Evolutionary conservation across 2,329 filamentous ascomycete species (phyloP).

Genomic region (Penicillium sp.): DNA sequence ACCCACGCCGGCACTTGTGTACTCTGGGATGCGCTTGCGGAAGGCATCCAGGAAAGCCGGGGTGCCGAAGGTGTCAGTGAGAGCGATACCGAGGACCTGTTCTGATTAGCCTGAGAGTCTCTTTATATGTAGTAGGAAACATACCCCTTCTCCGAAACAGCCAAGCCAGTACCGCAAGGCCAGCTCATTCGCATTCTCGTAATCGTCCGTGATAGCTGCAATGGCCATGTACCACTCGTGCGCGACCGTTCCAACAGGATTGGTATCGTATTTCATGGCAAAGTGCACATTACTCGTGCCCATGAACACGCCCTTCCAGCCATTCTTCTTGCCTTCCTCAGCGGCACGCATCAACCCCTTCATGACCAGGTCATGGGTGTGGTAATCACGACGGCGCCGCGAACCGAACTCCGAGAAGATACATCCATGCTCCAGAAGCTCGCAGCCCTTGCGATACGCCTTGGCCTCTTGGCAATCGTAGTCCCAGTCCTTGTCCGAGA

Average conservation of each 20-base stretch:
- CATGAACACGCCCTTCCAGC: slow-evolving; percentile 66
- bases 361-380: slow-evolving; percentile 89
- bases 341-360: slow-evolving; percentile 75
- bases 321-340: slow-evolving; percentile 61
- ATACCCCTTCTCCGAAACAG: slow-evolving; percentile 74
- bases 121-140: slow-evolving; percentile 11
- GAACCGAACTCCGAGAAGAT: slow-evolving; percentile 92
- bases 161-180: slow-evolving; percentile 84
- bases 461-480: slow-evolving; percentile 81
- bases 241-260: slow-evolving; percentile 82
- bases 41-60: slow-evolving; percentile 82
- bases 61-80: slow-evolving; percentile 96
- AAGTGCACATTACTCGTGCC: slow-evolving; percentile 97
- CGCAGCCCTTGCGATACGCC: slow-evolving; percentile 73
- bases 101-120: slow-evolving; percentile 2
- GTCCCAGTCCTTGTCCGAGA: slow-evolving; percentile 88
- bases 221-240: slow-evolving; percentile 99
- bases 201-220: slow-evolving; percentile 82
- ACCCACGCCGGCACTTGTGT: slow-evolving; percentile 29
- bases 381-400: slow-evolving; percentile 81
- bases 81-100: slow-evolving; percentile 73
- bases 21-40: slow-evolving; percentile 55
- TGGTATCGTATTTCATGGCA: slow-evolving; percentile 83
- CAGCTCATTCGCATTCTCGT: slow-evolving; percentile 74
- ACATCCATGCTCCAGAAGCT: slow-evolving; percentile 75